phyloP scores from a whole-genome alignment of 768 basidiomycete species.

The Rhizopogon sp. region DNA sequence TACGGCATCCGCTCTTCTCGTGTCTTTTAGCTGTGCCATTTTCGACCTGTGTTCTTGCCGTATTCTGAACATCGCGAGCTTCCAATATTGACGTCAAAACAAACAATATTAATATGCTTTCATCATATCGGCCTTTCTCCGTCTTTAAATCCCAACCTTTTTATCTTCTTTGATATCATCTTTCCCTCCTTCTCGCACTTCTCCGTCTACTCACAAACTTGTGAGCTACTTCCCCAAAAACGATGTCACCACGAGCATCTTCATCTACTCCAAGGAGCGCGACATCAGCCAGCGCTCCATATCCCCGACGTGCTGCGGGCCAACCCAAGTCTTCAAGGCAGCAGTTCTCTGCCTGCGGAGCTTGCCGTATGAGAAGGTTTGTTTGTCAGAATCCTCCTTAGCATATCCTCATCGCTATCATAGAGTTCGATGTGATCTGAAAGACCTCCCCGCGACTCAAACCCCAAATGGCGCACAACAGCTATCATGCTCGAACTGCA shows the following conservation, averaged over 20 bases:
- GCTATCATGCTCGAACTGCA: slow-evolving; percentile 81
- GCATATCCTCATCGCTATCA: neutral
- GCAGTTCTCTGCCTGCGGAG: slow-evolving; percentile 92
- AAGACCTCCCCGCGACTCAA: slow-evolving; percentile 63
- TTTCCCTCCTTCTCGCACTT: slow-evolving; percentile 23
- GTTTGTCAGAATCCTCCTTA: slow-evolving; percentile 1
- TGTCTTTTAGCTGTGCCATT: slow-evolving; percentile 22
- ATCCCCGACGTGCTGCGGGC: slow-evolving; percentile 45
- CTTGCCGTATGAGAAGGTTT: slow-evolving; percentile 85
- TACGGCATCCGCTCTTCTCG: slow-evolving; percentile 31
- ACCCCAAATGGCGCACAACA: slow-evolving; percentile 35
- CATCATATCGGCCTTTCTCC: slow-evolving; percentile 12
- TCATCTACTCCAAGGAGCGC: slow-evolving; percentile 27
- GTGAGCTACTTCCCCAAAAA: slow-evolving; percentile 1
- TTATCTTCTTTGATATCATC: slow-evolving; percentile 16
- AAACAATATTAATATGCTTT: slow-evolving; percentile 12
- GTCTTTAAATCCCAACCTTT: slow-evolving; percentile 13
- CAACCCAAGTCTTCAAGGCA: slow-evolving; percentile 74
- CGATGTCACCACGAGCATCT: slow-evolving; percentile 58
- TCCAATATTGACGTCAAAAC: slow-evolving; percentile 23
- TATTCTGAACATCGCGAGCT: slow-evolving; percentile 10
- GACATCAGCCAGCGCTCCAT: slow-evolving; percentile 24
- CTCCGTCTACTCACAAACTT: neutral
- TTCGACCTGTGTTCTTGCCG: slow-evolving; percentile 5
- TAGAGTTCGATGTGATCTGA: slow-evolving; percentile 92